Evolutionary conservation across 2,329 filamentous ascomycete genomes (phyloP).

Genomic region (Byssoonygena ceratinophila): DNA sequence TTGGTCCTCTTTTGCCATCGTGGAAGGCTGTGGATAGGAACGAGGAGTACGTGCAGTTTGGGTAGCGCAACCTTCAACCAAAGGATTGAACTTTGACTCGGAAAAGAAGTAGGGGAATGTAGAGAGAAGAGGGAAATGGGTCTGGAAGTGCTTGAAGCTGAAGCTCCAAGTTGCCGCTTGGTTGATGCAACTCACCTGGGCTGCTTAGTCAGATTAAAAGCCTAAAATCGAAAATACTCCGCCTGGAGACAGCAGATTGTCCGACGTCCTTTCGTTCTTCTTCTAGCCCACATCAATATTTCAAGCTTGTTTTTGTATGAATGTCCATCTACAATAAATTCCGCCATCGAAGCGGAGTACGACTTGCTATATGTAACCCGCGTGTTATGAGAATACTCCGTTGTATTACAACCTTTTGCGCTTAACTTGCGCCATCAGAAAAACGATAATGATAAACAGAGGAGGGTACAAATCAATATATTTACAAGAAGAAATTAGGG

Average conservation of each 20-base stretch:
- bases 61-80: background rate
- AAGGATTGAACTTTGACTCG: background rate
- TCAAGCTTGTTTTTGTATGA: background rate
- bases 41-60: background rate
- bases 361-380: too few relatives aligned
- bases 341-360: too few relatives aligned
- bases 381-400: too few relatives aligned
- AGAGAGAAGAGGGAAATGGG: background rate
- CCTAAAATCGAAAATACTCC: background rate
- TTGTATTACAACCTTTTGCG: too few relatives aligned
- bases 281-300: too few relatives aligned
- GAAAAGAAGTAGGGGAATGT: background rate
- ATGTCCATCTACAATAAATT: too few relatives aligned
- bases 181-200: conserved; percentile 1
- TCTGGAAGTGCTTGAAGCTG: conserved; percentile 5
- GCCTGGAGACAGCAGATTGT: too few relatives aligned
- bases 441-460: too few relatives aligned
- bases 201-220: conserved; percentile 9
- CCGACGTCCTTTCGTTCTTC: too few relatives aligned
- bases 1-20: conserved; percentile 86
- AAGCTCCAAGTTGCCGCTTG: conserved; percentile 7
- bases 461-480: too few relatives aligned
- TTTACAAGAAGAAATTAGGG: too few relatives aligned
- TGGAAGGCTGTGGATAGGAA: background rate
- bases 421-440: too few relatives aligned